Evolutionary conservation across 1,284 basidiomycete species (phyloP).

Genomic region (Cryptococcus sp.): DNA sequence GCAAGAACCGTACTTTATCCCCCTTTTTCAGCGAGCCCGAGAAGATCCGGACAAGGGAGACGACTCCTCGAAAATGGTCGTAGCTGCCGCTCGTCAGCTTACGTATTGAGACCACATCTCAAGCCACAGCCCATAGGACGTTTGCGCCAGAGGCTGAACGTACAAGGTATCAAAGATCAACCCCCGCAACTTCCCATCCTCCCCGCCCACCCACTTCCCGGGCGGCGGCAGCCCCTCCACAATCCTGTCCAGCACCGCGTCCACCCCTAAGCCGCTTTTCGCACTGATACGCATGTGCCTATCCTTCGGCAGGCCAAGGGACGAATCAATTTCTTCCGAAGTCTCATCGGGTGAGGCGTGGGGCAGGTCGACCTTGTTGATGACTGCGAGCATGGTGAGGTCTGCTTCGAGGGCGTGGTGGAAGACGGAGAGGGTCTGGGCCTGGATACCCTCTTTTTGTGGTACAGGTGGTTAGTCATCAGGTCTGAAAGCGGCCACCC

Average conservation of each 20-base stretch:
- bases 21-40: constrained; percentile 65
- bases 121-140: background rate
- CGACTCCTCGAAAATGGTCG: constrained; percentile 93
- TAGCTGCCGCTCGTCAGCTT: constrained; percentile 59
- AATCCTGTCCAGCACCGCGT: constrained; percentile 72
- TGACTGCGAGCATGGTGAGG: constrained; percentile 81
- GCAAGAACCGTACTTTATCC: constrained; percentile 80
- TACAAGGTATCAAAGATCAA: constrained; percentile 91
- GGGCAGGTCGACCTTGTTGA: constrained; percentile 94
- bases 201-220: constrained; percentile 21
- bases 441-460: constrained; percentile 77
- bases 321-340: constrained; percentile 71
- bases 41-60: constrained; percentile 77
- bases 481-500: background rate
- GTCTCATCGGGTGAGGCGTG: constrained; percentile 78
- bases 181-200: constrained; percentile 65
- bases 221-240: constrained; percentile 79
- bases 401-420: constrained; percentile 80
- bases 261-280: constrained; percentile 79
- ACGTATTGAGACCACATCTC: background rate
- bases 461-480: background rate
- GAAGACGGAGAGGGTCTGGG: constrained; percentile 94
- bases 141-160: constrained; percentile 36
- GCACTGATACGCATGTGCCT: constrained; percentile 80
- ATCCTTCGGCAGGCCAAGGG: constrained; percentile 70